A percentile compares a stretch with the other conserved stretches of the same genome.
These are phyloP conservation scores for Escovopsis sp. DNA, from an alignment of 2,329 filamentous ascomycete species.

Conservation along the genomic window DNA sequence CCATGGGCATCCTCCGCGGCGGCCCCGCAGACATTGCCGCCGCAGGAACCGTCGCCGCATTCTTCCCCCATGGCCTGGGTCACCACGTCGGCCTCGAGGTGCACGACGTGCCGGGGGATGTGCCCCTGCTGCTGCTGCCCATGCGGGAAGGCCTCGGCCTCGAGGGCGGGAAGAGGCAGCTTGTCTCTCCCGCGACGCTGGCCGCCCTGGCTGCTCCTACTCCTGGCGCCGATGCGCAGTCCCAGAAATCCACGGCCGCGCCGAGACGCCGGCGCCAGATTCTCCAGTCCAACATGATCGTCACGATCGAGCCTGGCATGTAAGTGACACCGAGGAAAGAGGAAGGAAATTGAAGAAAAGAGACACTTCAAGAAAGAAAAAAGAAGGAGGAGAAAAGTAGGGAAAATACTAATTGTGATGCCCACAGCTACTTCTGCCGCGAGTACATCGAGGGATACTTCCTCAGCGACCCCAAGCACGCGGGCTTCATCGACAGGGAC, in stretches of 20 bases:
- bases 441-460: slow-evolving; percentile 59
- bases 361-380: no score
- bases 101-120: slow-evolving; percentile 37
- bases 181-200: slow-evolving; percentile 22
- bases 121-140: slow-evolving; percentile 10
- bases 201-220: slow-evolving; percentile 14
- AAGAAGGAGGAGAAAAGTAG: no score
- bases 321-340: no score
- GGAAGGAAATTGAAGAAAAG: no score
- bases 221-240: slow-evolving; percentile 8
- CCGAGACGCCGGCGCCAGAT: slow-evolving; percentile 20
- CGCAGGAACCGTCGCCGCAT: slow-evolving; percentile 40
- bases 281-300: slow-evolving; percentile 48
- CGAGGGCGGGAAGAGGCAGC: slow-evolving; percentile 25
- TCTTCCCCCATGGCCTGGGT: slow-evolving; percentile 51
- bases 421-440: slow-evolving; percentile 52
- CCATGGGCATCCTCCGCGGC: slow-evolving; percentile 56
- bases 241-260: no score
- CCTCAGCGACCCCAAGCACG: slow-evolving; percentile 40
- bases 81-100: slow-evolving; percentile 52
- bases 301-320: slow-evolving; percentile 68
- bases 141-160: slow-evolving; percentile 13
- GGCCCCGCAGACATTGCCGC: slow-evolving; percentile 39
- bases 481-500: slow-evolving; percentile 47
- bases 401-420: slow-evolving; percentile 1